Base-by-base conservation (phyloP, 2,329 filamentous ascomycete species). In the Diaporthe velutina region DNA sequence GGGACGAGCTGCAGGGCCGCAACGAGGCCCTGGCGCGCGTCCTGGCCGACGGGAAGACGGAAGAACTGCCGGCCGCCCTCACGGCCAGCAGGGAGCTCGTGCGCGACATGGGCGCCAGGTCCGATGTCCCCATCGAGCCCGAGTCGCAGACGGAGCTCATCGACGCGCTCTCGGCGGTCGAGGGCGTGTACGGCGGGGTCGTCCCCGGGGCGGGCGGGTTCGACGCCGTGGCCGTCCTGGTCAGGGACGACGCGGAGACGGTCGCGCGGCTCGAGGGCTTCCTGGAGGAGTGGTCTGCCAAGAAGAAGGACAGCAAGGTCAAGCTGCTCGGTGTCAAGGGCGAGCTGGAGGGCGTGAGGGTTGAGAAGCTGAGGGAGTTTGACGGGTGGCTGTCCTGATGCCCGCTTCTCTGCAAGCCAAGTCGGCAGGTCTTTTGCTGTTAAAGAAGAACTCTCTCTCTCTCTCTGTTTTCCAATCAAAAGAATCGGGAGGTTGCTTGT, bases 171-270 rank as follows among this genome's bases (percentile, higher is more conserved):
- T 90, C 85, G n/a, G 80, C 79, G 5, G 85, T 98, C 1, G 89
- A 93, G 0, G 97, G 96, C 8, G 95, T 98, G 4, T 90, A 96
- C 77, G 96, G 95, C 0, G 97, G 96, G 0, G 95, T 98, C 0
- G 97, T 98, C 0, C 97, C 97, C 0, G 97, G 97, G 0, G 97
- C 97, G 0, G 97, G 97, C 13, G 97, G 97, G 0, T 98, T 94
- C 80, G 97, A 99, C 86, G 97, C 97, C 1, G 89, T 98, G 73
- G 94, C 93, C 0, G 83, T 99, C 75, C 83, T 99, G 75, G 90
- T 98, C 77, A 89, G 90, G 79, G 94, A 98, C 79, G 91, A 94
- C 71, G 88, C 87, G 48, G 89, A 88, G 66, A 94, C 94, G 1
- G 85, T 93, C 73, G 81, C 81, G 30, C 85, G 86, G 17, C 83